Conservation (phyloP, 345 rosid genomes). For the Aquilaria yunnanensis region DNA sequence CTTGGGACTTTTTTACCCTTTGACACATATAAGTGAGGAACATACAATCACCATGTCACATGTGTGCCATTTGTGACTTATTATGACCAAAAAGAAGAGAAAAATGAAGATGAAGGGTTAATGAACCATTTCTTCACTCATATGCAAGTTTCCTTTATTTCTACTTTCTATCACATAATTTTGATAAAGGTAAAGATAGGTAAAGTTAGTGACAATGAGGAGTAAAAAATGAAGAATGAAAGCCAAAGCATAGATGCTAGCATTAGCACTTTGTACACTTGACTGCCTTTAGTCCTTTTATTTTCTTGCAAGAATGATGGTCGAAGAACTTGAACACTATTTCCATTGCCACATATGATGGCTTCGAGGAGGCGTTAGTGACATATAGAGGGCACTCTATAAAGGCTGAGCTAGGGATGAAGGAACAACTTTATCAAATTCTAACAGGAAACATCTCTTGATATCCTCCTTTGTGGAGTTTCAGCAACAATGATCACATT, state of each 20-base stretch:
- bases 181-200: conserved; percentile 43
- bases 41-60: no score
- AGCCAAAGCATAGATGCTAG: conserved; percentile 51
- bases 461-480: conserved; percentile 95
- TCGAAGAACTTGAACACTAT: conserved; percentile 16
- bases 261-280: conserved; percentile 56
- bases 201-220: conserved; percentile 37
- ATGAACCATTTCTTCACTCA: no score
- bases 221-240: conserved; percentile 64
- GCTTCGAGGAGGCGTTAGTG: conserved; percentile 6
- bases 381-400: conserved; percentile 11
- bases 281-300: conserved; percentile 34
- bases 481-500: conserved; percentile 95
- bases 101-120: no score
- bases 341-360: conserved; percentile 4
- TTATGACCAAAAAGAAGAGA: no score
- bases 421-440: conserved; percentile 64
- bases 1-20: no score
- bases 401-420: conserved; percentile 19
- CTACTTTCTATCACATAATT: conserved; percentile 16
- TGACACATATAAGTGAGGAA: no score
- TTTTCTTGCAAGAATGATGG: conserved; percentile 9
- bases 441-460: conserved; percentile 97
- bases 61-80: no score
- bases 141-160: no score